These are phyloP conservation scores for Carallia pectinifolia DNA, from an alignment of 345 rosid genomes.

Conservation along the genomic window DNA sequence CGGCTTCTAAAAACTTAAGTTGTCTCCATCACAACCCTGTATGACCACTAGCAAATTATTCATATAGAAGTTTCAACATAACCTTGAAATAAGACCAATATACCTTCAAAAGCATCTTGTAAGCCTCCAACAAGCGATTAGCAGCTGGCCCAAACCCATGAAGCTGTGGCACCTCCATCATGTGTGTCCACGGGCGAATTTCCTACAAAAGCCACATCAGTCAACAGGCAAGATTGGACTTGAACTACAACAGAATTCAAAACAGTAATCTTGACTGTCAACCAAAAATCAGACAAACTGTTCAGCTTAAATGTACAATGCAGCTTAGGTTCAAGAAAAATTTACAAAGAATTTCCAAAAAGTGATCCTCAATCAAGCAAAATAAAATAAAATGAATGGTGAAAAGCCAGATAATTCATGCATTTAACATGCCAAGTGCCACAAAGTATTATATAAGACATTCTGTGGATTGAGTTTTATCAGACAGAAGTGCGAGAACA, in stretches of 20 bases:
- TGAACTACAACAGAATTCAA: not conserved
- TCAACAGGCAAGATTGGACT: not conserved
- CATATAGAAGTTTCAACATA: too few relatives aligned
- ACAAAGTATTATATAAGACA: too few relatives aligned
- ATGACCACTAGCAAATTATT: too few relatives aligned
- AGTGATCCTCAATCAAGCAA: not conserved
- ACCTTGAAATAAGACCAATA: not conserved
- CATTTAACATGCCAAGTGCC: too few relatives aligned
- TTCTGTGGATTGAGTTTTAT: too few relatives aligned
- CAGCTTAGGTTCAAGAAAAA: not conserved
- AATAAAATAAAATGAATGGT: not conserved
- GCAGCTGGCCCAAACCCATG: conserved; percentile 99
- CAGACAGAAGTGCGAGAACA: too few relatives aligned
- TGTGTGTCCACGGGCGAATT: conserved; percentile 99
- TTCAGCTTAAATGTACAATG: not conserved
- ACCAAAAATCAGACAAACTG: too few relatives aligned
- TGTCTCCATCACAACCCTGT: too few relatives aligned
- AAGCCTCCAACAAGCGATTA: conserved; percentile 92
- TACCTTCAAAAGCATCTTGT: conserved; percentile 97
- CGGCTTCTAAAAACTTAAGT: too few relatives aligned
- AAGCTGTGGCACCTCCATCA: conserved; percentile 99
- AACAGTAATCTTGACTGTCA: not conserved
- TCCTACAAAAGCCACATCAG: conserved; percentile 39
- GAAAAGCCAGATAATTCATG: not conserved
- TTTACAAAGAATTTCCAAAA: not conserved